These are phyloP conservation scores for Aspergillus puulaauensis DNA, from an alignment of 2,329 filamentous ascomycete genomes.

Conservation along the genomic window DNA sequence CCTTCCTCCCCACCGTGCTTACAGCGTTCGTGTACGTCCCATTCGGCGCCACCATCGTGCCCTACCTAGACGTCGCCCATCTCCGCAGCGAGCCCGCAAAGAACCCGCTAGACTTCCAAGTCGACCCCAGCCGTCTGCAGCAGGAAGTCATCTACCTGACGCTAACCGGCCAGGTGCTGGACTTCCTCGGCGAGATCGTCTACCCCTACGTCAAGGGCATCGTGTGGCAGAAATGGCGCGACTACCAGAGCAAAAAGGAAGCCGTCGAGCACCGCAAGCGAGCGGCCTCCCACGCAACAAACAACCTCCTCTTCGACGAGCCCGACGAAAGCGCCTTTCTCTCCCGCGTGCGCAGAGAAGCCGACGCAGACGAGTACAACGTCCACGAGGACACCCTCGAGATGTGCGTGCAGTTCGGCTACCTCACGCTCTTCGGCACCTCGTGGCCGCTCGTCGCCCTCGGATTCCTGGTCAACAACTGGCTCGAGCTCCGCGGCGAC, in stretches of 20 bases:
- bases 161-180: slow-evolving; percentile 88
- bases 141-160: slow-evolving; percentile 96
- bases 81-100: slow-evolving; percentile 48
- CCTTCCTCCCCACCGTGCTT: slow-evolving; percentile 86
- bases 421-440: slow-evolving; percentile 85
- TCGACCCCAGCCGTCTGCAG: slow-evolving; percentile 79
- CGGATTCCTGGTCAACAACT: slow-evolving; percentile 92
- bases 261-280: slow-evolving; percentile 34
- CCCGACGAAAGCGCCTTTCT: slow-evolving; percentile 81
- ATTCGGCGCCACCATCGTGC: slow-evolving; percentile 79
- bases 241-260: slow-evolving; percentile 24
- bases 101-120: slow-evolving; percentile 63
- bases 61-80: slow-evolving; percentile 80
- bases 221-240: slow-evolving; percentile 68
- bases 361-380: slow-evolving; percentile 79
- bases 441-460: slow-evolving; percentile 91
- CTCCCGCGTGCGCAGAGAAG: slow-evolving; percentile 76
- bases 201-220: slow-evolving; percentile 82
- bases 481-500: slow-evolving; percentile 90
- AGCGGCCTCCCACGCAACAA: slow-evolving; percentile 38
- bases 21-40: slow-evolving; percentile 94
- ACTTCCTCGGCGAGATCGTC: slow-evolving; percentile 78
- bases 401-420: slow-evolving; percentile 88
- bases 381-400: slow-evolving; percentile 89
- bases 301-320: slow-evolving; percentile 59